Evolutionary conservation across 768 basidiomycete species (phyloP), one percentile per base, ranked within the genome.

Genomic region (Panaeolus papilionaceus): DNA sequence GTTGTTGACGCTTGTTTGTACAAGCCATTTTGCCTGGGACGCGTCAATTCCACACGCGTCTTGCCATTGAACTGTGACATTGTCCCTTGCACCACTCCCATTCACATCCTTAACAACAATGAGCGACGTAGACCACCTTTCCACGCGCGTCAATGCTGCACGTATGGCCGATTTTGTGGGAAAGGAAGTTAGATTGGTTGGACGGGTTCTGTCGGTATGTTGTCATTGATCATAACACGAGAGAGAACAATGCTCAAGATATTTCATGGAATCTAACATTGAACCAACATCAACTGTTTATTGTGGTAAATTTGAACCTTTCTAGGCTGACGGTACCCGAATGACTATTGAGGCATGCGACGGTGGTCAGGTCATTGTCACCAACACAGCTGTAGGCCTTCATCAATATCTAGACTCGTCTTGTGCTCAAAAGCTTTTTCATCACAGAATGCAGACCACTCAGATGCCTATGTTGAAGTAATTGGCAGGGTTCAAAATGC

Each of bases 301-400:
- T 42, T 68, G 3, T 33, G 26, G 7, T 51, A 11, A 7, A 4
- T 58, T 2, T 4, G 14, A 28, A 28, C 20, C 4, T 16, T 14
- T 26, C 16, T 33, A 84, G 82, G 74, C 78, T 58, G 85, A 84
- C 39, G 81, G 81, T 18, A 83, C 83, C 14, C 75, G 76, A 2
- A 84, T 87, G 12, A 83, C 86, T 3, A 89, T 94, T 12, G 83
- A 89, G 68, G 86, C 92, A 0, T 83, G 84, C 51, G 93, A 94
- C 72, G 90, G 88, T 0, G 89, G 86, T 0, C 80, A 93, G 73
- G 87, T 91, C 7, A 79, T 77, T 26, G 77, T 91, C 20, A 72
- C 73, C 14, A 71, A 86, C n/a, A 68, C 70, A 3, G 69, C 75
- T 66, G 89, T 88, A 61, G 72, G 79, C 65, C 37, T 68, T 33